Conservation (phyloP, 352 stramenopile species). For the Phytophthora uliginosa region DNA sequence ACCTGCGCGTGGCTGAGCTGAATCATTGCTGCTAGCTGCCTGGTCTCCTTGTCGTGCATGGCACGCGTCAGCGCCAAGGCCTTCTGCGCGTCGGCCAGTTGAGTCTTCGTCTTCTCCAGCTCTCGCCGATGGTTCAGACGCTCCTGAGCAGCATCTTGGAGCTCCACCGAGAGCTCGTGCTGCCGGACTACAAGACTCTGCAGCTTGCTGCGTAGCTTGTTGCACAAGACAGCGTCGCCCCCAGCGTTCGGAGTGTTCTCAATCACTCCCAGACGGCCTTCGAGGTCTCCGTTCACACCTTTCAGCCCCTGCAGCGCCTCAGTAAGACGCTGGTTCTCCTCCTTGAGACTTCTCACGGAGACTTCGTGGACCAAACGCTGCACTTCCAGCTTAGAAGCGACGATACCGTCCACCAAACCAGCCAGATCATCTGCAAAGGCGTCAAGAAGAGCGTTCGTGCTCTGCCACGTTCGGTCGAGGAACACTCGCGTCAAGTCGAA, state of each 20-base stretch:
- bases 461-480: slow-evolving; percentile 23
- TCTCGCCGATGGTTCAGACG: slow-evolving; percentile 51
- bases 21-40: slow-evolving; percentile 59
- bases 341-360: slow-evolving; percentile 34
- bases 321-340: slow-evolving; percentile 47
- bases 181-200: slow-evolving; percentile 33
- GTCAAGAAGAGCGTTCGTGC: slow-evolving; percentile 42
- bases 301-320: slow-evolving; percentile 27
- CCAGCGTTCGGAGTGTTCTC: slow-evolving; percentile 47
- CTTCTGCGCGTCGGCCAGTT: slow-evolving; percentile 47
- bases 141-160: slow-evolving; percentile 44
- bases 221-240: slow-evolving; percentile 62
- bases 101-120: slow-evolving; percentile 36
- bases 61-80: slow-evolving; percentile 59
- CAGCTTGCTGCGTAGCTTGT: slow-evolving; percentile 53
- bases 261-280: slow-evolving; percentile 43
- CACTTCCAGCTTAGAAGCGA: slow-evolving; percentile 50
- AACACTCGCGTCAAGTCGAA: slow-evolving; percentile 42
- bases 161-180: slow-evolving; percentile 27
- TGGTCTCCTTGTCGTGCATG: slow-evolving; percentile 81
- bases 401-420: slow-evolving; percentile 35
- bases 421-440: slow-evolving; percentile 42
- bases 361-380: slow-evolving; percentile 40
- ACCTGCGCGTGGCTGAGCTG: slow-evolving; percentile 55
- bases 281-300: slow-evolving; percentile 32